Evolutionary conservation across 1,284 basidiomycete species (phyloP), one percentile per base, ranked within the genome.

Genomic region (Heterobasidion parviporum): DNA sequence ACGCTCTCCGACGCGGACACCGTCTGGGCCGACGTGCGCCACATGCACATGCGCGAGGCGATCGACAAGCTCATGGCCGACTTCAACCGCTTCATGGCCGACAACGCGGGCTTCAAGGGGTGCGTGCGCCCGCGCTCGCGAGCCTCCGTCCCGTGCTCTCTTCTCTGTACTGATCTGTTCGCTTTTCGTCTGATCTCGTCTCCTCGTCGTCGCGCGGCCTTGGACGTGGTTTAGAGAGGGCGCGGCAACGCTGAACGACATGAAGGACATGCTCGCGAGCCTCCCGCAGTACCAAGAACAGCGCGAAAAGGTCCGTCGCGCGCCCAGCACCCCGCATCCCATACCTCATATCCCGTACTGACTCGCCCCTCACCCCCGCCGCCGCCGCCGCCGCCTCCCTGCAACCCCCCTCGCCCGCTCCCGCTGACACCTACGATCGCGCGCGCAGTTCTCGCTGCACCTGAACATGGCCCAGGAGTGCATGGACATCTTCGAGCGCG

Each of bases 201-300:
- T 15, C 12, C 3, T 18, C 6, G 15, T 41, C 38, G 10, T 43
- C 18, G 34, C 55, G 16, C 34, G 34, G 36, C 10, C 12, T 43
- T 3, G 50, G 50, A 15, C 16, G 34, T 16, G n/a, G n/a, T 55
- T 26, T 56, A 88, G 86, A 44, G 83, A 87, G 62, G 87, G 89
- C n/a, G 88, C 86, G 14, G 89, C 89, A 51, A 95, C 84, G 64
- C 73, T 99, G 56, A 95, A 94, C 67, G 95, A 98, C 70, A 95
- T 99, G 90, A 97, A 98, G 70, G 96, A 99, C 67, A 98, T 99
- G 96, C 78, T 99, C 47, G 97, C 97, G 18, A 92, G 79, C 64
- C 69, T 99, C 58, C 95, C 96, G 3, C 94, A 98, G 70, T 97
- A 94, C 68, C 92, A 97, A 71, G 92, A 96, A 61, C 92, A 93